These are phyloP conservation scores for Cercospora berteroae DNA, from an alignment of 2,329 filamentous ascomycete genomes.

Conservation along the genomic window DNA sequence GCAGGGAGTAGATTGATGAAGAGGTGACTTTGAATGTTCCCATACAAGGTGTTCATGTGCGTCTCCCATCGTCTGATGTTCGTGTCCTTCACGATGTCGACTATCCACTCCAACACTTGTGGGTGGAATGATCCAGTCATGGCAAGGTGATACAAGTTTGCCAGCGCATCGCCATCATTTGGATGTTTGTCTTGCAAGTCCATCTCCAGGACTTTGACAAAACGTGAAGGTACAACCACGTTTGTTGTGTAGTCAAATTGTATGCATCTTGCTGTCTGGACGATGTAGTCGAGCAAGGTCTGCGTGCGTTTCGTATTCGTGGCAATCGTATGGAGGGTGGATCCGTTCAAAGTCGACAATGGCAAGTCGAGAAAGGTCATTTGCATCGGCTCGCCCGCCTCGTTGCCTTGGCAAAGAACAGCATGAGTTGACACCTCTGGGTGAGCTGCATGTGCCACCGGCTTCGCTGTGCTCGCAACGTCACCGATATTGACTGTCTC, in stretches of 20 bases:
- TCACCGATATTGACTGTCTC: constrained; percentile 34
- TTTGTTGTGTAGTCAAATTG: constrained; percentile 78
- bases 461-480: constrained; percentile 18
- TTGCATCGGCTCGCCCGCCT: constrained; percentile 9
- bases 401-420: constrained; percentile 50
- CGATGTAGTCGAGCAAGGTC: constrained; percentile 80
- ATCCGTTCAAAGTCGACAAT: constrained; percentile 29
- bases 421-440: constrained; percentile 72
- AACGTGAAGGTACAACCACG: constrained; percentile 58
- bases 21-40: constrained; percentile 70
- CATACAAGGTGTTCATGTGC: constrained; percentile 72
- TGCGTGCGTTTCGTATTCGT: constrained; percentile 82
- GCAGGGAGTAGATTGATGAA: constrained; percentile 89
- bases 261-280: constrained; percentile 76
- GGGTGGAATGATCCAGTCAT: constrained; percentile 77
- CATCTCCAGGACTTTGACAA: constrained; percentile 57
- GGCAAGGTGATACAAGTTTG: constrained; percentile 78
- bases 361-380: constrained; percentile 29
- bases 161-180: constrained; percentile 62
- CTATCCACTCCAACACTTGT: constrained; percentile 78
- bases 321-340: constrained; percentile 79
- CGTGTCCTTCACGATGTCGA: constrained; percentile 33
- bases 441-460: constrained; percentile 64
- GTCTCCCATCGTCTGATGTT: constrained; percentile 91
- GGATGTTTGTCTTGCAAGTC: constrained; percentile 64